Percentiles rank a stretch among this genome's conserved stretches.
Evolutionary conservation across 306 rosid species (phyloP).

Genomic region (Parietaria judaica): DNA sequence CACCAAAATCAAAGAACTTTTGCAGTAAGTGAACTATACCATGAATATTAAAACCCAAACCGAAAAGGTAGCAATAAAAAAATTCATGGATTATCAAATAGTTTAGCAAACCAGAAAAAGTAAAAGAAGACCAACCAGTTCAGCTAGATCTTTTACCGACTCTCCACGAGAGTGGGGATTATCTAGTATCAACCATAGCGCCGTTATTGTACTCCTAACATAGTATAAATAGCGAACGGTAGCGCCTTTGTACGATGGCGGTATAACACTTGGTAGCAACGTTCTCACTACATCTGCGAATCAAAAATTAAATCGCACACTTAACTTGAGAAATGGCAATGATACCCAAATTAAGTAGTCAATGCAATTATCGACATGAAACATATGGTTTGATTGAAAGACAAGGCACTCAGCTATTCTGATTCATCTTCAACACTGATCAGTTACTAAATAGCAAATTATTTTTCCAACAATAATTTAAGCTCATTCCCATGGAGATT

Average conservation of each 20-base stretch:
- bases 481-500: too few species aligned
- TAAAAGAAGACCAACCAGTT: conserved; percentile 61
- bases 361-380: conserved; percentile 1
- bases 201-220: conserved; percentile 56
- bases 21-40: too few species aligned
- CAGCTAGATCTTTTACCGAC: conserved; percentile 44
- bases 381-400: background rate
- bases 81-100: background rate
- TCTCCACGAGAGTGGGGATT: conserved; percentile 69
- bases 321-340: background rate
- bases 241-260: conserved; percentile 96
- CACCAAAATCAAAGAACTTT: too few species aligned
- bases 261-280: conserved; percentile 54
- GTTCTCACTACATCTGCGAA: conserved; percentile 66
- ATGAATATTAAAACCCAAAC: too few species aligned
- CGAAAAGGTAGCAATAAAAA: background rate
- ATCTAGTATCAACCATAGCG: conserved; percentile 77
- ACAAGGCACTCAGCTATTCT: too few species aligned
- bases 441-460: too few species aligned
- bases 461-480: too few species aligned
- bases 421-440: too few species aligned
- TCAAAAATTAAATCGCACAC: background rate
- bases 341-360: background rate
- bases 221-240: conserved; percentile 81
- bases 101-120: conserved; percentile 5